A percentile compares a stretch with the other conserved stretches of the same genome.
Conservation (phyloP, 2,329 filamentous ascomycete species). For the Colletotrichum zoysiae region DNA sequence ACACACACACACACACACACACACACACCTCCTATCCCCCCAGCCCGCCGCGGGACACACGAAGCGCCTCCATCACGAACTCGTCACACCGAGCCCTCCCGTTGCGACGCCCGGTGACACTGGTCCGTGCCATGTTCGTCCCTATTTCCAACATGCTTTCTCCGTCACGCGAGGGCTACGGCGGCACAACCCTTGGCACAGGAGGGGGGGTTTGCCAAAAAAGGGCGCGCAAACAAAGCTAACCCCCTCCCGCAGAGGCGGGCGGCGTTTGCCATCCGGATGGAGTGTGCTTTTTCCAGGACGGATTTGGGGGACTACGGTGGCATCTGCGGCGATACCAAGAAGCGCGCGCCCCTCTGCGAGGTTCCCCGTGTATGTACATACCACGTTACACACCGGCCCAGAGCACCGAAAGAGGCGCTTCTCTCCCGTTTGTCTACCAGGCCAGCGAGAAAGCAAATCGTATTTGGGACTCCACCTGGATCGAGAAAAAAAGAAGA, state of each 20-base stretch:
- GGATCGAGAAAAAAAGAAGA: no score
- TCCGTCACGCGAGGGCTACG: neutral
- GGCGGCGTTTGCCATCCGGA: neutral
- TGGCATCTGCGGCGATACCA: neutral
- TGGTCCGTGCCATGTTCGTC: neutral
- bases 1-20: no score
- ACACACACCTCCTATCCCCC: neutral
- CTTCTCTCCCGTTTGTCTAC: no score
- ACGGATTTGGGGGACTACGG: neutral
- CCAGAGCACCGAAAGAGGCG: neutral
- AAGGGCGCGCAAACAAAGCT: neutral
- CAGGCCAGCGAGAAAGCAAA: no score
- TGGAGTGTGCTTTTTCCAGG: neutral
- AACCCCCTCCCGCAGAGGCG: neutral
- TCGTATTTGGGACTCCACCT: no score
- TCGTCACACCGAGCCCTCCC: constrained; percentile 36
- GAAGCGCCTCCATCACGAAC: constrained; percentile 25
- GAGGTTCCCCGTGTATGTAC: neutral
- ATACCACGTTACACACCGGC: neutral
- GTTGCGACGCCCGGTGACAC: neutral
- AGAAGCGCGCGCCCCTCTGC: neutral
- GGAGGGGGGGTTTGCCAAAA: neutral
- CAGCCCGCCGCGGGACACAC: constrained; percentile 2
- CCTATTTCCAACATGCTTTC: neutral
- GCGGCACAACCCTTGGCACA: neutral